Conservation (phyloP, 306 rosid species). For the Alnus rubra region DNA sequence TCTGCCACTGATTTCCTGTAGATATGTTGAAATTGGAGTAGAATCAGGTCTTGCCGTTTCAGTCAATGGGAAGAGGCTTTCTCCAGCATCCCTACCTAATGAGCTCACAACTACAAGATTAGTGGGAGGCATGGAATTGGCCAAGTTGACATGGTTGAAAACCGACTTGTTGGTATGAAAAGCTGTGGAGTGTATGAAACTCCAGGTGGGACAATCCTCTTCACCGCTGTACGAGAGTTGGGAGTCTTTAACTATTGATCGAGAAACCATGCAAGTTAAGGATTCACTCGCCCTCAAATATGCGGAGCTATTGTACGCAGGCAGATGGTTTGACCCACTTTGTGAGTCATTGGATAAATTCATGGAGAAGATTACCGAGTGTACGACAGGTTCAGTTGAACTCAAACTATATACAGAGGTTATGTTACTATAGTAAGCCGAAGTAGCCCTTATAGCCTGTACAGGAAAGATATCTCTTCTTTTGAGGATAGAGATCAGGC, state of each 20-base stretch:
- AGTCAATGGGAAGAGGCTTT: constrained; percentile 64
- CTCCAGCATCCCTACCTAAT: constrained; percentile 73
- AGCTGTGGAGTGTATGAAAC: constrained; percentile 95
- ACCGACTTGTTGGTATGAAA: constrained; percentile 94
- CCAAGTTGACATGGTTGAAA: constrained; percentile 90
- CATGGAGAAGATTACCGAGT: constrained; percentile 78
- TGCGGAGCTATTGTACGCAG: constrained; percentile 92
- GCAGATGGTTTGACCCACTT: constrained; percentile 92
- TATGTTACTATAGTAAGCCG: constrained; percentile 61
- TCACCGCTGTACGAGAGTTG: constrained; percentile 66
- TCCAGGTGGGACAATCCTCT: constrained; percentile 94
- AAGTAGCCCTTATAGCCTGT: constrained; percentile 69
- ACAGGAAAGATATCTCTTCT: constrained; percentile 92
- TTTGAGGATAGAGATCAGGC: constrained; percentile 92
- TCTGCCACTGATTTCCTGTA: constrained; percentile 28
- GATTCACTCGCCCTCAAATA: constrained; percentile 77
- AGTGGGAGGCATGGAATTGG: constrained; percentile 92
- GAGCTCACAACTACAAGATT: constrained; percentile 60
- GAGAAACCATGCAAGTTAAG: constrained; percentile 72
- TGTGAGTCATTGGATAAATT: constrained; percentile 81
- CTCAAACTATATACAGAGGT: constrained; percentile 71
- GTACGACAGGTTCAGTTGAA: constrained; percentile 76
- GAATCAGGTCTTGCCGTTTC: constrained; percentile 76
- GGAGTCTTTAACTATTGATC: constrained; percentile 63
- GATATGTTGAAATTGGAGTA: constrained; percentile 78